A percentile compares a stretch with the other conserved stretches of the same genome.
These are phyloP conservation scores for Phytophthora syringae DNA, from an alignment of 352 stramenopile species.

Conservation along the genomic window DNA sequence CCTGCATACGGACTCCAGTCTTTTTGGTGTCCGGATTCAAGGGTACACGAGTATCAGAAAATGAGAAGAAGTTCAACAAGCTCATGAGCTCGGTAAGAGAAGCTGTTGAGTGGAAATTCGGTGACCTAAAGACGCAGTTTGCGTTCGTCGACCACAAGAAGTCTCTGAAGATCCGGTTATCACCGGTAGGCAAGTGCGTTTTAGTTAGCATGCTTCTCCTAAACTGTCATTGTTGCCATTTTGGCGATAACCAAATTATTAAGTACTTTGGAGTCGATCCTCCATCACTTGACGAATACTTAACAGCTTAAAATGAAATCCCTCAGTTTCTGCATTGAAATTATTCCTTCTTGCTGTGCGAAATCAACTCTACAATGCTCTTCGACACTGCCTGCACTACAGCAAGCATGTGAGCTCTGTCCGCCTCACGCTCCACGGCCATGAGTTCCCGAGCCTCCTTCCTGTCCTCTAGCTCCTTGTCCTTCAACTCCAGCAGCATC, in stretches of 20 bases:
- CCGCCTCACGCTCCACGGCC: not conserved
- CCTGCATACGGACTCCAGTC: slow-evolving; percentile 14
- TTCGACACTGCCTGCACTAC: slow-evolving; percentile 10
- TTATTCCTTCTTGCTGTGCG: slow-evolving; percentile 4
- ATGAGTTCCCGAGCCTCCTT: slow-evolving; percentile 1
- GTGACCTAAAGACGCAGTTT: slow-evolving; percentile 3
- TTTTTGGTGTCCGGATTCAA: slow-evolving; percentile 10
- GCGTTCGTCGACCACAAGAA: slow-evolving; percentile 8
- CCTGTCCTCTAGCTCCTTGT: slow-evolving; percentile 8
- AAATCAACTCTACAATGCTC: slow-evolving; percentile 15
- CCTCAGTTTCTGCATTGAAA: not conserved
- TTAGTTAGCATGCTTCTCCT: not conserved
- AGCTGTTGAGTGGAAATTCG: not conserved
- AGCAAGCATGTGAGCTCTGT: not conserved
- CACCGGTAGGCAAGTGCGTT: slow-evolving; percentile 4
- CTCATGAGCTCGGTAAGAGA: slow-evolving; percentile 4
- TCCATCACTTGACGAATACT: not conserved
- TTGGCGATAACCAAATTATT: not conserved
- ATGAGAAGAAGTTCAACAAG: slow-evolving; percentile 9
- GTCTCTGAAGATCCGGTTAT: not conserved
- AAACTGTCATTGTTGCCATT: slow-evolving; percentile 12
- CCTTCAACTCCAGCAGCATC: slow-evolving; percentile 7
- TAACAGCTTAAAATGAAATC: not conserved
- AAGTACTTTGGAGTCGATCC: not conserved
- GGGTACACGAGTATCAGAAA: not conserved